Evolutionary conservation across 2,329 filamentous ascomycete genomes (phyloP).

Genomic region (Colletotrichum horii): DNA sequence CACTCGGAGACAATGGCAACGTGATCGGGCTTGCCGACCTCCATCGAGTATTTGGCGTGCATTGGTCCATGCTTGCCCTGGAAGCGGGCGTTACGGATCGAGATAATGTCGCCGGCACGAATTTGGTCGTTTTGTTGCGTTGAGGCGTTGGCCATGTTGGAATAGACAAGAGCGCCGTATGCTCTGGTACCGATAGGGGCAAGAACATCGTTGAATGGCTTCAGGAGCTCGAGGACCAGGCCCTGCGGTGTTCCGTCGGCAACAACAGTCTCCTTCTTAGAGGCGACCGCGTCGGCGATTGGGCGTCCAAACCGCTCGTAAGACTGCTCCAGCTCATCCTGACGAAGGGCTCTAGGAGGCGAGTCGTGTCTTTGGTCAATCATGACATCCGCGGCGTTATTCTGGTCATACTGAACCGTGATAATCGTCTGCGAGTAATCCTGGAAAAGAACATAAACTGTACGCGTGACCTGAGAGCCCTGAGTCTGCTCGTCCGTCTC

Average conservation of each 20-base stretch:
- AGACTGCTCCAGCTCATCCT: constrained; percentile 90
- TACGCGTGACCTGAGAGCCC: constrained; percentile 75
- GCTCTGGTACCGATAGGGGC: constrained; percentile 85
- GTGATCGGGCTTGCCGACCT: constrained; percentile 88
- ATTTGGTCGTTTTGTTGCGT: constrained; percentile 93
- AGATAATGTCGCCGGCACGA: constrained; percentile 88
- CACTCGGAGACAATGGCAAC: constrained; percentile 93
- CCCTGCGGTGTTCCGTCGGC: constrained; percentile 83
- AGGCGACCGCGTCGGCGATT: constrained; percentile 72
- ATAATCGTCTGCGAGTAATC: constrained; percentile 97
- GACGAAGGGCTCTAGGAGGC: constrained; percentile 80
- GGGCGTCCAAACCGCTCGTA: constrained; percentile 82
- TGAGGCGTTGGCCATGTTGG: constrained; percentile 92
- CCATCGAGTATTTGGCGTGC: constrained; percentile 90
- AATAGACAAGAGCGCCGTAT: constrained; percentile 91
- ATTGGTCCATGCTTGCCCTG: constrained; percentile 94
- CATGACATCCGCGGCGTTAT: constrained; percentile 73
- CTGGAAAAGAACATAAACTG: constrained; percentile 87
- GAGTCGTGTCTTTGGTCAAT: constrained; percentile 87
- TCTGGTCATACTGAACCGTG: constrained; percentile 78
- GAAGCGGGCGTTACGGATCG: constrained; percentile 90
- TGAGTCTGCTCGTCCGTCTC: constrained; percentile 82
- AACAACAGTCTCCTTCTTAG: constrained; percentile 80
- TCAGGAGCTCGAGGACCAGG: constrained; percentile 80
- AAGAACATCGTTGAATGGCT: constrained; percentile 75